Conservation (phyloP, 768 basidiomycete genomes). For the Gyrodon lividus region DNA sequence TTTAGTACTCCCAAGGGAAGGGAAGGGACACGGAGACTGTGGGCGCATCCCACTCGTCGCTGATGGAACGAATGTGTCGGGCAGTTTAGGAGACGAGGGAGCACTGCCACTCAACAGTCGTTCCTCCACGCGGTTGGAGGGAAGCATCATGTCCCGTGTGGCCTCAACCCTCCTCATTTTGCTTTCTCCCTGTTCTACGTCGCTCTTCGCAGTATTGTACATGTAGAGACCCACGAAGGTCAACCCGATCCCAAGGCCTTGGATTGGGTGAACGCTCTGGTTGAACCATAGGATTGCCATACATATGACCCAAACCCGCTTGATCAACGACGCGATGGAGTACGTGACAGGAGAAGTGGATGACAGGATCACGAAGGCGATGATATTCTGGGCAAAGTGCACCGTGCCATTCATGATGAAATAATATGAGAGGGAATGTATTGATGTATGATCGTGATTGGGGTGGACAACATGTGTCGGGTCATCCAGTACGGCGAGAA, state of each 20-base stretch:
- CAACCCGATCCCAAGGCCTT: constrained; percentile 85
- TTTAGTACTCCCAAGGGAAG: constrained; percentile 2
- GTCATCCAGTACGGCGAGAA: constrained; percentile 48
- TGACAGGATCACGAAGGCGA: constrained; percentile 94
- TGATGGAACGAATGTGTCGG: constrained; percentile 7
- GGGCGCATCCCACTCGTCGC: constrained; percentile 28
- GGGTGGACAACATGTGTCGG: constrained; percentile 46
- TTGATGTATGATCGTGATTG: constrained; percentile 42
- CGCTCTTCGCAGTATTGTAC: constrained; percentile 93
- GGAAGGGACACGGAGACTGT: constrained; percentile 11
- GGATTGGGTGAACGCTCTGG: constrained; percentile 79
- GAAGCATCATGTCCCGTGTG: constrained; percentile 64
- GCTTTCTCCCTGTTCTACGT: constrained; percentile 92
- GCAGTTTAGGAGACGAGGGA: constrained; percentile 17
- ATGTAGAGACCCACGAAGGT: constrained; percentile 91
- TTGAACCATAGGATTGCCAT: constrained; percentile 97
- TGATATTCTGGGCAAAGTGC: constrained; percentile 96
- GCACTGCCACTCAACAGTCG: constrained; percentile 45
- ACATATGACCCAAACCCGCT: constrained; percentile 97
- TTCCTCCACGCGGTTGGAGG: constrained; percentile 62
- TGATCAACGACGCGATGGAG: constrained; percentile 96
- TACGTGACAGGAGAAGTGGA: constrained; percentile 98
- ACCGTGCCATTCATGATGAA: constrained; percentile 93
- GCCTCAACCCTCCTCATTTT: constrained; percentile 79
- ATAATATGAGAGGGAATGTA: constrained; percentile 73